These are phyloP conservation scores for Alnus rubra DNA, from an alignment of 306 rosid genomes.

Conservation along the genomic window DNA sequence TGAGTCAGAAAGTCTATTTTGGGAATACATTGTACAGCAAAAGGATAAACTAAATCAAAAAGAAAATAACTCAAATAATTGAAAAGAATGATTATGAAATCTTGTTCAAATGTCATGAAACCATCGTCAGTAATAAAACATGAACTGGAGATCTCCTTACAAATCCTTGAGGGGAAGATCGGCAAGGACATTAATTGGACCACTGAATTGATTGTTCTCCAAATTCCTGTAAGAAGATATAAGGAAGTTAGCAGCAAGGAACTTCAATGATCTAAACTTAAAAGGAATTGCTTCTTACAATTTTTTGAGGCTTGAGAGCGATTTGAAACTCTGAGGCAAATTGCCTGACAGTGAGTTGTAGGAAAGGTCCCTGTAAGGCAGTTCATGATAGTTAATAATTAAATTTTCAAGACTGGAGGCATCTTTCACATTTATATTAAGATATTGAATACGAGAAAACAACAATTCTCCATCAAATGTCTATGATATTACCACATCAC, in stretches of 20 bases:
- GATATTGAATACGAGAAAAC: slow-evolving; percentile 9
- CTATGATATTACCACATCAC: not conserved
- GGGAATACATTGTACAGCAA: not conserved
- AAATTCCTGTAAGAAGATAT: slow-evolving; percentile 56
- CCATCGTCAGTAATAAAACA: slow-evolving; percentile 5
- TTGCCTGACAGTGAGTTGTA: slow-evolving; percentile 71
- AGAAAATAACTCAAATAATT: not conserved
- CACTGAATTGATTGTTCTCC: slow-evolving; percentile 70
- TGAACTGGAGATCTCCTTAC: slow-evolving; percentile 42
- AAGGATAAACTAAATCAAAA: not conserved
- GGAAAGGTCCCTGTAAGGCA: slow-evolving; percentile 73
- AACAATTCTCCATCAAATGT: not conserved
- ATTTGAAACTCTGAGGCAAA: slow-evolving; percentile 77
- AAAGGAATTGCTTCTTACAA: slow-evolving; percentile 52
- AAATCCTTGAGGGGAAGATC: slow-evolving; percentile 68
- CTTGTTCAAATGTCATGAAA: not conserved
- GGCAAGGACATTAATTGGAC: slow-evolving; percentile 69
- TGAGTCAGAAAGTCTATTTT: too few species aligned
- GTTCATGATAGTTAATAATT: slow-evolving; percentile 20
- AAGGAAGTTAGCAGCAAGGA: slow-evolving; percentile 24
- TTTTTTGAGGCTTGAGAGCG: slow-evolving; percentile 59
- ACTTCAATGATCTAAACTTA: not conserved
- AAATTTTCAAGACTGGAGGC: slow-evolving; percentile 10
- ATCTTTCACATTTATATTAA: not conserved
- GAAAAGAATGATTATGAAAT: not conserved